Conservation (phyloP, 1,284 basidiomycete species). For the Sphagnurus paluster region DNA sequence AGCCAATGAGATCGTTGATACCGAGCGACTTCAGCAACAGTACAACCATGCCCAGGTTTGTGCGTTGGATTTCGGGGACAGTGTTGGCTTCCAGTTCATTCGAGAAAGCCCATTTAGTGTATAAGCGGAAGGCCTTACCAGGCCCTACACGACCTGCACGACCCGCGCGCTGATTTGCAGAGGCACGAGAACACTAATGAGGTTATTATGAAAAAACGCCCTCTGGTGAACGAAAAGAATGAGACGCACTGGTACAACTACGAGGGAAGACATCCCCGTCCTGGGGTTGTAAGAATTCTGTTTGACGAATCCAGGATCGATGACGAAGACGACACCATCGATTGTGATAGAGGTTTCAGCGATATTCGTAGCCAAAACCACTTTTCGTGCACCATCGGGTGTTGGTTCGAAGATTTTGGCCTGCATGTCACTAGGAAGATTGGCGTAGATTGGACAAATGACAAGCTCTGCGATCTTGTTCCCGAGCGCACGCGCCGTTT, state of each 20-base stretch:
- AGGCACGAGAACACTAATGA: constrained; percentile 87
- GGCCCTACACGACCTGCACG: constrained; percentile 97
- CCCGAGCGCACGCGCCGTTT: constrained; percentile 92
- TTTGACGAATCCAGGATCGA: constrained; percentile 97
- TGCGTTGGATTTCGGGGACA: constrained; percentile 97
- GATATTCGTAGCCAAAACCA: constrained; percentile 98
- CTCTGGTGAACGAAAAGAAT: neutral
- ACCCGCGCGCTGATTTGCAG: constrained; percentile 95
- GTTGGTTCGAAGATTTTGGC: constrained; percentile 99
- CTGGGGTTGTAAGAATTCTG: constrained; percentile 97
- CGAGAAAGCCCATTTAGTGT: constrained; percentile 94
- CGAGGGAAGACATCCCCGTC: constrained; percentile 94
- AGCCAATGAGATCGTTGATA: constrained; percentile 96
- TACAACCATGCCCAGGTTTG: constrained; percentile 96
- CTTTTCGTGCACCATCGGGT: constrained; percentile 93
- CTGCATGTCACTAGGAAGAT: constrained; percentile 98
- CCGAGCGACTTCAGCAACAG: constrained; percentile 93
- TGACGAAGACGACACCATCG: constrained; percentile 96
- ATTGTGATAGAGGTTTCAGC: constrained; percentile 98
- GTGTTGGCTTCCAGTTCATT: constrained; percentile 98
- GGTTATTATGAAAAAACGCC: constrained; percentile 3
- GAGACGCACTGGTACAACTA: constrained; percentile 85
- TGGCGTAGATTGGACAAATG: constrained; percentile 97
- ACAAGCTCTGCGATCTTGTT: constrained; percentile 96
- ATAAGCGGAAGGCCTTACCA: constrained; percentile 97